Conservation (phyloP, 345 rosid species). For the Pugionium cornutum region DNA sequence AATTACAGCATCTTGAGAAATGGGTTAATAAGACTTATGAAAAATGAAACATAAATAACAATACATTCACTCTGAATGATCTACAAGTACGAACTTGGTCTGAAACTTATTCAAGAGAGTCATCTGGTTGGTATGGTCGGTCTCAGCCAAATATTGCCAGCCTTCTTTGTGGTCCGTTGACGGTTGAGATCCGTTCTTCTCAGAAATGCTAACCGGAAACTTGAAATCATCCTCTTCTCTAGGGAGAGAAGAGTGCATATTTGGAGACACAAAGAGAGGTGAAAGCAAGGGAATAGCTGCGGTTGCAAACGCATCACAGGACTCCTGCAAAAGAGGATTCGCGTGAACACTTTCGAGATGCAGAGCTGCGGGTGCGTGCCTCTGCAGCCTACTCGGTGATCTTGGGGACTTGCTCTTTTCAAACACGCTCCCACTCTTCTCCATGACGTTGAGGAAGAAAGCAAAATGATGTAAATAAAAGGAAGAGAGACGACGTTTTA, state of each 20-base stretch:
- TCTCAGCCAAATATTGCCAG: slow-evolving; percentile 33
- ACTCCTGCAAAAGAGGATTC: slow-evolving; percentile 18
- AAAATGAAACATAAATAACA: slow-evolving; percentile 8
- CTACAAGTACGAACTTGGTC: slow-evolving; percentile 51
- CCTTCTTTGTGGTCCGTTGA: slow-evolving; percentile 25
- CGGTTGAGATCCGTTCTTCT: slow-evolving; percentile 11
- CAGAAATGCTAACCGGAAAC: slow-evolving; percentile 25
- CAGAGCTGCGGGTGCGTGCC: slow-evolving; percentile 52
- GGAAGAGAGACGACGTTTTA: neutral
- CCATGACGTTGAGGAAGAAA: slow-evolving; percentile 22
- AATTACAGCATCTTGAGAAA: slow-evolving; percentile 20
- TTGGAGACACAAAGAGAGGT: slow-evolving; percentile 49
- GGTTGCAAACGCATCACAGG: slow-evolving; percentile 8
- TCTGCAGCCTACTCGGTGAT: slow-evolving; percentile 70
- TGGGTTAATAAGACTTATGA: slow-evolving; percentile 1
- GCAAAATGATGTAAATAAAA: too few species aligned
- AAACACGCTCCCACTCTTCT: slow-evolving; percentile 11
- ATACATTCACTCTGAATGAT: slow-evolving; percentile 31
- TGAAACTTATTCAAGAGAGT: slow-evolving; percentile 42
- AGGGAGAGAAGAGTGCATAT: slow-evolving; percentile 13
- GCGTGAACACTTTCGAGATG: neutral
- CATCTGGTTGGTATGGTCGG: slow-evolving; percentile 39
- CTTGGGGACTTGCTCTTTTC: slow-evolving; percentile 28
- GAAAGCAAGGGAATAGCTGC: slow-evolving; percentile 60
- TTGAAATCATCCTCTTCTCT: slow-evolving; percentile 28